Evolutionary conservation across 2,329 filamentous ascomycete species (phyloP), one percentile per base, ranked within the genome.

Genomic region (Talaromyces sp.): DNA sequence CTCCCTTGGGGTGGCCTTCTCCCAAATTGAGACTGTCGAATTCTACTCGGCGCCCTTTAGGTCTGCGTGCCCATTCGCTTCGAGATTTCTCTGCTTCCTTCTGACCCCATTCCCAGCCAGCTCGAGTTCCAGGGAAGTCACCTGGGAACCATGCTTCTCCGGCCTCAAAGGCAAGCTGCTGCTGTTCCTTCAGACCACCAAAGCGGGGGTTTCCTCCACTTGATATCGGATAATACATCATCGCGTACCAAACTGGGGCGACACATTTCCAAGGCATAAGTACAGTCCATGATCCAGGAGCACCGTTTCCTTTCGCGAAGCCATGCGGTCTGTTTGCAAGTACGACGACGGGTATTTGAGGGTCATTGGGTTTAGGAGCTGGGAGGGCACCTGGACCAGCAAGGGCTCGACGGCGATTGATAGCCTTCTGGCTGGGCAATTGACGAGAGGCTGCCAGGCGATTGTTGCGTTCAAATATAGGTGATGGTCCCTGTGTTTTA

Each of bases 211-310:
- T 95, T 0, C 88, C 87, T 7, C 91, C 91, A 1, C 86, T 88
- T 0, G 86, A 88, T 0, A 95, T 79, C 0, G 90, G 90, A 54
- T 87, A 91, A 66, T 91, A 91, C 74, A 96, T 87, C 13, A 97
- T 75, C 42, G 85, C 86, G 63, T 93, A 88, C 94, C 94, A 99
- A 29, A 97, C 79, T 0, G 90, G 85, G 32, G 85, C 78, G 32
- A 97, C 88, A 63, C 90, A 96, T 67, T 90, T 91, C 91, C 93
- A 97, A 0, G 94, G 94, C 3, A 94, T 81, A 20, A 97, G 78
- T 1, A 97, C 70, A 0, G 87, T 94, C 91, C 91, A 97, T 0
- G 81, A 86, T 0, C 88, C 87, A 43, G 88, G 85, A 1, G 78
- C 75, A 42, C 80, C 81, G 10, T 71, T 75, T 33, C 74, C 73